These are phyloP conservation scores for Pythium brachiatum DNA, from an alignment of 352 stramenopile genomes.

Conservation along the genomic window DNA sequence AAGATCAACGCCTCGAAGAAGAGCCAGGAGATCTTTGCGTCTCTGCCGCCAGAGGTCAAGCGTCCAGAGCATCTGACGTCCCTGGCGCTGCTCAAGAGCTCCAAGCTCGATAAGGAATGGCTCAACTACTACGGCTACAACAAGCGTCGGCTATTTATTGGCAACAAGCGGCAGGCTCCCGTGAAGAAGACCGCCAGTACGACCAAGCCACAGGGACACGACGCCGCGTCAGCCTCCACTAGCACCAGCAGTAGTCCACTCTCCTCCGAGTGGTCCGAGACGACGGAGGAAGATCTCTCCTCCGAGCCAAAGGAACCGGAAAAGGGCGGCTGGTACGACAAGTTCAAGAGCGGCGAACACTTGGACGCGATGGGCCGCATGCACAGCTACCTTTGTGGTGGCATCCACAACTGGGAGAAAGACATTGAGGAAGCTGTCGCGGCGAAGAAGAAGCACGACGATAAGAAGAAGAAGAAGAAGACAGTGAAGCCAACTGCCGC, in stretches of 20 bases:
- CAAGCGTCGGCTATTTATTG: slow-evolving; percentile 64
- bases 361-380: slow-evolving; percentile 45
- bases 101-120: slow-evolving; percentile 67
- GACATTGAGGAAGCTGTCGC: slow-evolving; percentile 33
- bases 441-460: slow-evolving; percentile 15
- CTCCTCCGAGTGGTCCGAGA: slow-evolving; percentile 43
- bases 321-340: slow-evolving; percentile 53
- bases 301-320: slow-evolving; percentile 13
- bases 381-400: slow-evolving; percentile 66
- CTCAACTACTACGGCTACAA: slow-evolving; percentile 59
- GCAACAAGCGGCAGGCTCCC: slow-evolving; percentile 25
- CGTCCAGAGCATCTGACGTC: slow-evolving; percentile 62
- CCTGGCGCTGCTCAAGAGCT: slow-evolving; percentile 71
- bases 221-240: slow-evolving; percentile 3
- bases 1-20: slow-evolving; percentile 17
- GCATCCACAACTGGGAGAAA: slow-evolving; percentile 53
- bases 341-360: slow-evolving; percentile 36
- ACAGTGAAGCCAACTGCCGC: not conserved
- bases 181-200: not conserved
- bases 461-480: not conserved
- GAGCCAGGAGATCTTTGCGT: slow-evolving; percentile 23
- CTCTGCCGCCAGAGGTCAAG: slow-evolving; percentile 52
- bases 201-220: not conserved
- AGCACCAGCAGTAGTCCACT: slow-evolving; percentile 43
- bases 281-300: slow-evolving; percentile 39